Conservation (phyloP, 2,329 filamentous ascomycete species). For the Penicillium fuscoglaucum region DNA sequence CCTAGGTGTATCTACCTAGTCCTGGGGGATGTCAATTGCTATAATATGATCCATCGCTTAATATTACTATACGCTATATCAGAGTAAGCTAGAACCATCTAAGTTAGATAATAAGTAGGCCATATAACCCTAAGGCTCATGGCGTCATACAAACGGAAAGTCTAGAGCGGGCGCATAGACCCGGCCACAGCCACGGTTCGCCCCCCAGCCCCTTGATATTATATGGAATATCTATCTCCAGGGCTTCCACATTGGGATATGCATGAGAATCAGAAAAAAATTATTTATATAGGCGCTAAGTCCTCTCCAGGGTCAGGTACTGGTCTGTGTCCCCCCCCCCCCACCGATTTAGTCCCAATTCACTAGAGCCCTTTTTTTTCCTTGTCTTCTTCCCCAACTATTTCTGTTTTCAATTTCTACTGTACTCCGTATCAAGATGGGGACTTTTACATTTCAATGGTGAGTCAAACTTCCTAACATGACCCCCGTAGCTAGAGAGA, state of each 20-base stretch:
- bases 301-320: conserved; percentile 7
- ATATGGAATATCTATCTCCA: background rate
- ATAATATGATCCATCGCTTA: background rate
- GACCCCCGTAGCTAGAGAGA: background rate
- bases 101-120: background rate
- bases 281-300: background rate
- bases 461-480: conserved; percentile 24
- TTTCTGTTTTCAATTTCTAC: background rate
- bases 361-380: background rate
- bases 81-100: background rate
- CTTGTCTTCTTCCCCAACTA: conserved; percentile 1
- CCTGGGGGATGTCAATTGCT: background rate
- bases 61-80: background rate
- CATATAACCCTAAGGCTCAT: background rate
- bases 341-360: conserved; percentile 16
- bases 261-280: background rate
- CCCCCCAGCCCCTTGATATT: background rate
- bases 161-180: conserved; percentile 4
- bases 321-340: conserved; percentile 28
- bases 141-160: background rate
- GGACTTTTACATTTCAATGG: conserved; percentile 42
- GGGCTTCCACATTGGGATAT: too few relatives aligned
- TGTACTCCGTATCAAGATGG: conserved; percentile 25
- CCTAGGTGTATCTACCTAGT: background rate
- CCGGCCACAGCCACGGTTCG: background rate